A percentile compares a stretch with the other conserved stretches of the same genome.
phyloP scores from a whole-genome alignment of 768 basidiomycete species.

The Rhodosporidiobolus sp. region DNA sequence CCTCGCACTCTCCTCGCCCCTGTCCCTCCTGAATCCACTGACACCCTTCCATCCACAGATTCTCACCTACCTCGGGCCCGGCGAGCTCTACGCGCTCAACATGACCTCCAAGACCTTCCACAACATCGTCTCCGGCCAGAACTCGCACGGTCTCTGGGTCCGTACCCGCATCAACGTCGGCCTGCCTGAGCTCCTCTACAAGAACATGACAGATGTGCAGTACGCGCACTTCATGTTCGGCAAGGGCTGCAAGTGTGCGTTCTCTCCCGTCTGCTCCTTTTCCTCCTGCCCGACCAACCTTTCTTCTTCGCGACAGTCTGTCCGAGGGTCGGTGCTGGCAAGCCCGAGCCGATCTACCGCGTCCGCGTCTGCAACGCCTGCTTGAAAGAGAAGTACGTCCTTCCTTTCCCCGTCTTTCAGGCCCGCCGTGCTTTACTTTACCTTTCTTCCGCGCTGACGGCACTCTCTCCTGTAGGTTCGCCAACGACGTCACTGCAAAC shows the following conservation, averaged over 20 bases:
- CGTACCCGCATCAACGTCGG: slow-evolving; percentile 1
- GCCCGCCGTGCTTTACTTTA: too few relatives aligned
- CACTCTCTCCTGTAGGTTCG: neutral
- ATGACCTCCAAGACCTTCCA: slow-evolving; percentile 17
- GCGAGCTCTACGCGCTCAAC: slow-evolving; percentile 6
- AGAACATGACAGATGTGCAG: slow-evolving; percentile 19
- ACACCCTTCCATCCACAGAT: neutral
- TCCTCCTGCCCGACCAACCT: too few relatives aligned
- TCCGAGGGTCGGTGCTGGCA: slow-evolving; percentile 17
- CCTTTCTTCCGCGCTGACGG: neutral
- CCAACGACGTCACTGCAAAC: accelerated
- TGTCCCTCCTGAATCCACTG: neutral
- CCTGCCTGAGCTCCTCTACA: slow-evolving; percentile 15
- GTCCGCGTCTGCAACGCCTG: slow-evolving; percentile 13
- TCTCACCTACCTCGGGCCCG: slow-evolving; percentile 1
- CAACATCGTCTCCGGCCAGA: slow-evolving; percentile 7
- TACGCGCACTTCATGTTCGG: slow-evolving; percentile 16
- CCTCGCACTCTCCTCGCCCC: neutral
- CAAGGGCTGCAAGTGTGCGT: slow-evolving; percentile 23
- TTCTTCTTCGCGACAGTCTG: slow-evolving; percentile 4
- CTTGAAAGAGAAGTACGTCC: slow-evolving; percentile 6
- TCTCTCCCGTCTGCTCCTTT: neutral
- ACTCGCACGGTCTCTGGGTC: neutral
- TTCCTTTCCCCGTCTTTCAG: too few relatives aligned
- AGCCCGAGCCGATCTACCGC: slow-evolving; percentile 15